Evolutionary conservation across 2,329 filamentous ascomycete genomes (phyloP).

Genomic region (Aspergillus sclerotialis): DNA sequence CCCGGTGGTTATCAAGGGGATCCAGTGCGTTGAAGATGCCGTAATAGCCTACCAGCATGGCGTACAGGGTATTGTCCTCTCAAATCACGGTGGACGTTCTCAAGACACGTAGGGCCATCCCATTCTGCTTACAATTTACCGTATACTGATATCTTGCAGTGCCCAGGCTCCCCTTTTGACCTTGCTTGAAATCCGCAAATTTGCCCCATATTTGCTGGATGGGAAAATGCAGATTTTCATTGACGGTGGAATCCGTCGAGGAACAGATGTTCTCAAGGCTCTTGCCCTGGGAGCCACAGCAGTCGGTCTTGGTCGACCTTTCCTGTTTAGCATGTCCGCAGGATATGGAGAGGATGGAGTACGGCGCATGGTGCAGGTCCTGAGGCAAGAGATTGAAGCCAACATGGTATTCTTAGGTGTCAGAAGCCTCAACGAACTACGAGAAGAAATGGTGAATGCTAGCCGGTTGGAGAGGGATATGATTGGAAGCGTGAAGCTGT

Average conservation of each 20-base stretch:
- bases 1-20: conserved; percentile 32
- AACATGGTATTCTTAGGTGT: conserved; percentile 30
- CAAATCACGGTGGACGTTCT: conserved; percentile 41
- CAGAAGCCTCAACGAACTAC: conserved; percentile 19
- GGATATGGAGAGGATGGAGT: conserved; percentile 54
- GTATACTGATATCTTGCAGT: conserved; percentile 6
- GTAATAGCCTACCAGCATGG: conserved; percentile 39
- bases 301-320: conserved; percentile 56
- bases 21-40: conserved; percentile 46
- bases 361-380: conserved; percentile 34
- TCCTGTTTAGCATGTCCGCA: conserved; percentile 50
- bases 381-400: conserved; percentile 26
- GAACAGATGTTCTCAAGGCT: conserved; percentile 62
- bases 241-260: conserved; percentile 59
- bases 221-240: conserved; percentile 55
- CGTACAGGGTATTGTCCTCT: conserved; percentile 38
- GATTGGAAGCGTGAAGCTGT: conserved; percentile 23
- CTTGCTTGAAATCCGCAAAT: conserved; percentile 56
- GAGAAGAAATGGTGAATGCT: conserved; percentile 24
- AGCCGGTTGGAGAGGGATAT: conserved; percentile 25
- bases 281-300: conserved; percentile 58
- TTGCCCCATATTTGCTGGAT: conserved; percentile 52
- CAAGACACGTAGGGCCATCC: conserved; percentile 31
- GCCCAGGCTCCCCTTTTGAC: conserved; percentile 48
- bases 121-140: background rate